These are phyloP conservation scores for Mucor velutinosus DNA, from an alignment of 371 early-diverging fungal genomes.

Conservation along the genomic window DNA sequence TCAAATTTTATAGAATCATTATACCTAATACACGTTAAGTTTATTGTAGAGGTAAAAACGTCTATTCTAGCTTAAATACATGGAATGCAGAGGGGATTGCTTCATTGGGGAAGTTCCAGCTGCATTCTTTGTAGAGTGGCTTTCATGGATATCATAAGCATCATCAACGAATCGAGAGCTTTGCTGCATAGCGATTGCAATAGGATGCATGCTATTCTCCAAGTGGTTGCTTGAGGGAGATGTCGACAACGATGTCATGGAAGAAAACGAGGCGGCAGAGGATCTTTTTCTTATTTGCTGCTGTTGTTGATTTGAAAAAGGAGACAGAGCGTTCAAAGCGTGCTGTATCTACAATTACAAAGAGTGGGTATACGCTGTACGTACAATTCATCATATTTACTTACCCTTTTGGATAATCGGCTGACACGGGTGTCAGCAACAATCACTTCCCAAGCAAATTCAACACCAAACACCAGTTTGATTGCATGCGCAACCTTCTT, in stretches of 20 bases:
- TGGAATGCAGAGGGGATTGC: not conserved
- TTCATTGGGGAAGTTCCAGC: not conserved
- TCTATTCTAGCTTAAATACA: not conserved
- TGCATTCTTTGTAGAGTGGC: not conserved
- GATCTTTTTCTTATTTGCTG: conserved; percentile 8
- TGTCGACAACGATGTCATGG: not conserved
- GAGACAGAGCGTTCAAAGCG: conserved; percentile 16
- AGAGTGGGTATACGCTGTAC: not conserved
- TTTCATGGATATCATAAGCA: not conserved
- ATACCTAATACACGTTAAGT: too few species aligned
- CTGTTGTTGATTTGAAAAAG: conserved; percentile 8
- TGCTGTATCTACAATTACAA: conserved; percentile 9
- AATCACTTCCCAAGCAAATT: conserved; percentile 79
- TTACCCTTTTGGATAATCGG: conserved; percentile 19
- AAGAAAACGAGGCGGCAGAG: not conserved
- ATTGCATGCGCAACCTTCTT: conserved; percentile 74
- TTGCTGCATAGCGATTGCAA: conserved; percentile 2
- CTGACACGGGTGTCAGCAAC: conserved; percentile 46
- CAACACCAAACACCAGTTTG: conserved; percentile 73
- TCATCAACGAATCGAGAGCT: not conserved
- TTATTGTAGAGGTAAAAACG: not conserved
- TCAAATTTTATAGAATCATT: too few species aligned
- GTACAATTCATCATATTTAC: not conserved
- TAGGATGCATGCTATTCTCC: not conserved
- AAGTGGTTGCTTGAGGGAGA: not conserved